Conservation (phyloP, 331 rosid genomes). For the Malus hybrid region DNA sequence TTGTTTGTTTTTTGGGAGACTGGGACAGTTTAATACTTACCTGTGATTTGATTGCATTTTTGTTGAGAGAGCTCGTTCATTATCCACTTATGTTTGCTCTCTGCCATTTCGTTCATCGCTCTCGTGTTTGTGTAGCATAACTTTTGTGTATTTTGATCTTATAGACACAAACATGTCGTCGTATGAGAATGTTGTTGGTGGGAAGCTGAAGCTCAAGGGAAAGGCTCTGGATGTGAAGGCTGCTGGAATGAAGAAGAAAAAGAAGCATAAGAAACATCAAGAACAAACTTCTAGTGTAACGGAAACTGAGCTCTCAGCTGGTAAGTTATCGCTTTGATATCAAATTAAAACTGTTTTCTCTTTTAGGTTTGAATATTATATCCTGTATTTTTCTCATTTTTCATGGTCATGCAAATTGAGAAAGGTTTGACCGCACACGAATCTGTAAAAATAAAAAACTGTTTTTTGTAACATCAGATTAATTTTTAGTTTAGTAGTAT, state of each 20-base stretch:
- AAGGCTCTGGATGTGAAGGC: slow-evolving; percentile 91
- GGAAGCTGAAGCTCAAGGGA: slow-evolving; percentile 91
- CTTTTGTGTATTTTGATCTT: background rate
- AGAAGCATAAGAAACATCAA: slow-evolving; percentile 54
- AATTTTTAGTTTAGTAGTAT: background rate
- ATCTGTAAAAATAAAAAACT: background rate
- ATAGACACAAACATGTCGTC: slow-evolving; percentile 37
- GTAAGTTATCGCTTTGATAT: slow-evolving; percentile 26
- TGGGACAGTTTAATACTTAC: no score
- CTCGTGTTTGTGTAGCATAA: background rate
- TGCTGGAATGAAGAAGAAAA: slow-evolving; percentile 86
- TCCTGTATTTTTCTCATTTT: background rate
- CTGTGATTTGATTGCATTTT: no score
- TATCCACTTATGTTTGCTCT: background rate
- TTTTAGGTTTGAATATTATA: background rate
- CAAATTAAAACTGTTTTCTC: background rate
- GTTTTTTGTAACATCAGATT: background rate
- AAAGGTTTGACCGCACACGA: background rate
- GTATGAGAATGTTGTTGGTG: slow-evolving; percentile 82
- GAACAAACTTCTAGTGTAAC: slow-evolving; percentile 36
- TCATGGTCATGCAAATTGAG: background rate
- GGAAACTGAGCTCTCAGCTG: slow-evolving; percentile 45
- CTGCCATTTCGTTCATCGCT: background rate
- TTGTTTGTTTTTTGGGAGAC: no score
- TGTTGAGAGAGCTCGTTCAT: no score